Base-by-base conservation (phyloP, 495 filamentous ascomycete species). In the Mytilinidion resinicola region DNA sequence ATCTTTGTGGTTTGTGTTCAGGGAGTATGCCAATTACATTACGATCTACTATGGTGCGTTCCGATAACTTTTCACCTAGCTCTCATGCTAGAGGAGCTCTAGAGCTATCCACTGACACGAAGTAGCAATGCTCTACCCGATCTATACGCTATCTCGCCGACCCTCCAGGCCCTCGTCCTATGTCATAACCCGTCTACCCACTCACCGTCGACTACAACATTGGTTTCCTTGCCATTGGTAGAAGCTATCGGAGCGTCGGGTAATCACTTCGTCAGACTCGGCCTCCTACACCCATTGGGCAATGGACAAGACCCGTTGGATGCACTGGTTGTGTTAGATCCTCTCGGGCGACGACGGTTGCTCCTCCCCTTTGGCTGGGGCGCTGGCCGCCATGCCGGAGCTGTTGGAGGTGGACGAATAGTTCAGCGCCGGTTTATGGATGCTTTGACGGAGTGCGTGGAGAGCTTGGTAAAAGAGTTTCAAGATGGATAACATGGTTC, bases 281-380 rank as follows among this genome's bases (percentile, higher is more conserved):
- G 74, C 12, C 66, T 77, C 12, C 60, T 76, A 17, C 74, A 77
- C 51, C 74, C 74, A 3, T 64, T 76, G 25, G 74, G 74, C 25
- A 74, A 74, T 33, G 74, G 74, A 1, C 66, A 70, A 19, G 51
- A 57, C 34, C 69, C 71, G 15, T 59, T 77, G 1, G 74, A 77
- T 46, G 74, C 74, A 20, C 63, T 77, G 20, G 74, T 76, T 14
- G 67, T 76, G 11, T 55, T 77, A 12, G 74, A 77, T 56, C 38
- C 57, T 11, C 61, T 59, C 15, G 64, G 66, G 0, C 53, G 72
- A 11, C 50, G 69, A 15, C 64, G 74, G 25, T 58, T 76, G 67
- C 63, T 75, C 20, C 51, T 77, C 34, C 74, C 74, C 1, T 70
- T 77, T 42, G 72, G 73, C 0, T 76, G 74, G 74, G 74, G 74